These are phyloP conservation scores for Parachaetomium inaequale DNA, from an alignment of 495 filamentous ascomycete genomes.

Conservation along the genomic window DNA sequence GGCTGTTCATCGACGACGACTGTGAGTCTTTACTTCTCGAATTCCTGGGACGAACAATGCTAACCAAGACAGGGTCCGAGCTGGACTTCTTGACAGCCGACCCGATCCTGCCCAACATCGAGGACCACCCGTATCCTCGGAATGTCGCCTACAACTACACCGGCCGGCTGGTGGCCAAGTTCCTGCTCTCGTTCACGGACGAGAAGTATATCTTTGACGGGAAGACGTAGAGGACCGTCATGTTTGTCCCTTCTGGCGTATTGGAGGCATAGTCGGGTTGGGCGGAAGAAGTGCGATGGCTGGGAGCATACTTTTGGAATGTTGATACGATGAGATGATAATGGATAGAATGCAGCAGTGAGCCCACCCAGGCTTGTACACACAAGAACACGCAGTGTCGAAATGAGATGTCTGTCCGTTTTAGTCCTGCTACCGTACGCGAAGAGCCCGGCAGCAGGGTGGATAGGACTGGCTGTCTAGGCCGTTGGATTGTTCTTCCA, in stretches of 20 bases:
- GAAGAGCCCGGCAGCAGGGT: constrained; percentile 51
- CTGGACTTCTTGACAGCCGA: constrained; percentile 46
- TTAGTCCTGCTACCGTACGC: constrained; percentile 57
- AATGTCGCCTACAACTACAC: constrained; percentile 48
- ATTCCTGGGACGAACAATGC: not conserved
- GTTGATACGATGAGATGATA: not conserved
- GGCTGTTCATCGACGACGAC: constrained; percentile 37
- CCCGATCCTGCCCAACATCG: constrained; percentile 42
- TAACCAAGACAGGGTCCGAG: constrained; percentile 40
- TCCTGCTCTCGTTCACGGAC: constrained; percentile 49
- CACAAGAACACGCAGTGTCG: not conserved
- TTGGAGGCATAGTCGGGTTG: not conserved
- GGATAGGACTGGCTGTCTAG: constrained; percentile 62
- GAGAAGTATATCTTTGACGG: constrained; percentile 34
- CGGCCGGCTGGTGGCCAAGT: constrained; percentile 47
- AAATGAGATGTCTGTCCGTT: constrained; percentile 50
- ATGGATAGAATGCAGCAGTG: not conserved
- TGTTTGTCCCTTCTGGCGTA: not conserved
- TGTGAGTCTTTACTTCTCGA: constrained; percentile 32
- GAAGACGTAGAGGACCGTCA: not conserved
- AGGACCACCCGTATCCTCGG: constrained; percentile 41
- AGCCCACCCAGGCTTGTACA: not conserved
- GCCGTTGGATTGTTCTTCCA: constrained; percentile 55
- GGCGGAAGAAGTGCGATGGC: not conserved
- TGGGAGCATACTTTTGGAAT: not conserved